Evolutionary conservation across 2,329 filamentous ascomycete species (phyloP).

Genomic region (Thelonectria discophora): DNA sequence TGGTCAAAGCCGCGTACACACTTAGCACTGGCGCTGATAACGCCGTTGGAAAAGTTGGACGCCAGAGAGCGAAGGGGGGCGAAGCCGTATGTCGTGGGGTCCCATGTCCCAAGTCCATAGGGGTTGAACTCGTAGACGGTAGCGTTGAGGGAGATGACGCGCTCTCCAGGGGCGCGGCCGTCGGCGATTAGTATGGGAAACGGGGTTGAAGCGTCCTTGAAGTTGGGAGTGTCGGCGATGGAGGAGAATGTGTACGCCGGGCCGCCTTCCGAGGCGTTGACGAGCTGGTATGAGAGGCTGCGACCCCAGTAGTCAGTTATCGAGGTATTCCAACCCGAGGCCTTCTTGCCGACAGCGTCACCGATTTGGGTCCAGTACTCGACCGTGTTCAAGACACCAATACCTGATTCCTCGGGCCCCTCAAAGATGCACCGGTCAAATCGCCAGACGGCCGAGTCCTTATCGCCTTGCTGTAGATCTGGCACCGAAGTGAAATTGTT

Average conservation of each 20-base stretch:
- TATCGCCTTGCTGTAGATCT: constrained; percentile 40
- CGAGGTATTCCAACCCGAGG: constrained; percentile 69
- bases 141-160: constrained; percentile 67
- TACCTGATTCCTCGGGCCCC: constrained; percentile 39
- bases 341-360: constrained; percentile 67
- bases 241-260: constrained; percentile 82
- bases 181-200: constrained; percentile 79
- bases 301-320: constrained; percentile 87
- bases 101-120: constrained; percentile 80
- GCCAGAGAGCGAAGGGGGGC: constrained; percentile 76
- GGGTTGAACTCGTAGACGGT: constrained; percentile 83
- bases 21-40: constrained; percentile 60
- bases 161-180: constrained; percentile 69
- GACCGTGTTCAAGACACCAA: constrained; percentile 7
- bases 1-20: constrained; percentile 87
- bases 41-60: constrained; percentile 73
- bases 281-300: constrained; percentile 78
- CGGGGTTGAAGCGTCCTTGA: constrained; percentile 69
- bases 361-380: constrained; percentile 70
- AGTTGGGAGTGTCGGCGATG: constrained; percentile 60
- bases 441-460: constrained; percentile 33
- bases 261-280: constrained; percentile 76
- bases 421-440: constrained; percentile 38
- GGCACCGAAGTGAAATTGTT: constrained; percentile 79
- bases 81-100: constrained; percentile 76